Conservation (phyloP, 495 filamentous ascomycete genomes). For the Aspergillus conjunctus region DNA sequence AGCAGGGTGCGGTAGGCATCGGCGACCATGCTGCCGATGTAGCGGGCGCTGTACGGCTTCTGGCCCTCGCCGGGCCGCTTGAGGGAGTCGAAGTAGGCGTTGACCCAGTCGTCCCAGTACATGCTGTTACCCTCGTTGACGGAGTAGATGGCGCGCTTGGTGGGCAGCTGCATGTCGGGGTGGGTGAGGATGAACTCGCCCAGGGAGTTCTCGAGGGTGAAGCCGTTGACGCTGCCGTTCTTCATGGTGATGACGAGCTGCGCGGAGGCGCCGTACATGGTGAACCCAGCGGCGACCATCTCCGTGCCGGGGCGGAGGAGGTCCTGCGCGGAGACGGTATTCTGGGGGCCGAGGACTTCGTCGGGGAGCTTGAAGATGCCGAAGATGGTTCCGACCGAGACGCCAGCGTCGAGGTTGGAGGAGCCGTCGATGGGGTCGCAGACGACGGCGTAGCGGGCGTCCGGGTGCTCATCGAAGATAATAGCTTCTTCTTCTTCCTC, state of each 20-base stretch:
- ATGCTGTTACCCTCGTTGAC: constrained; percentile 97
- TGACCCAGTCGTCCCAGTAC: constrained; percentile 91
- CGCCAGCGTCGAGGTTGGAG: constrained; percentile 95
- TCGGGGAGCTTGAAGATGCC: constrained; percentile 86
- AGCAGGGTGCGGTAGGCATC: constrained; percentile 95
- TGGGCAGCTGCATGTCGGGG: constrained; percentile 87
- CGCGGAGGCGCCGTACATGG: constrained; percentile 98
- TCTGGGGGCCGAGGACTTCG: constrained; percentile 58
- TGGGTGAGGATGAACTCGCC: constrained; percentile 99
- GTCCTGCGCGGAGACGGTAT: constrained; percentile 72
- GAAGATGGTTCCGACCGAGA: constrained; percentile 98
- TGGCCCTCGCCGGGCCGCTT: constrained; percentile 72
- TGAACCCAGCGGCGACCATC: constrained; percentile 92
- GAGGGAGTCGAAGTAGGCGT: constrained; percentile 83
- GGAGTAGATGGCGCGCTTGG: constrained; percentile 84
- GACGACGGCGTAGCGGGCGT: constrained; percentile 90
- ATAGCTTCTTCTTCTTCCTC: constrained; percentile 95
- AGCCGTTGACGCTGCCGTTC: constrained; percentile 90
- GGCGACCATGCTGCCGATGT: constrained; percentile 97
- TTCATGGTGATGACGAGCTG: constrained; percentile 98
- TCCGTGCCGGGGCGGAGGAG: constrained; percentile 86
- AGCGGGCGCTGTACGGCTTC: constrained; percentile 93
- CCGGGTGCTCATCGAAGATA: constrained; percentile 74
- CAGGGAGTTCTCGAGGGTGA: constrained; percentile 92
- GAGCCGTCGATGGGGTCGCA: constrained; percentile 98